These are phyloP conservation scores for Colletotrichum sp. DNA, from an alignment of 2,329 filamentous ascomycete genomes.

Conservation along the genomic window DNA sequence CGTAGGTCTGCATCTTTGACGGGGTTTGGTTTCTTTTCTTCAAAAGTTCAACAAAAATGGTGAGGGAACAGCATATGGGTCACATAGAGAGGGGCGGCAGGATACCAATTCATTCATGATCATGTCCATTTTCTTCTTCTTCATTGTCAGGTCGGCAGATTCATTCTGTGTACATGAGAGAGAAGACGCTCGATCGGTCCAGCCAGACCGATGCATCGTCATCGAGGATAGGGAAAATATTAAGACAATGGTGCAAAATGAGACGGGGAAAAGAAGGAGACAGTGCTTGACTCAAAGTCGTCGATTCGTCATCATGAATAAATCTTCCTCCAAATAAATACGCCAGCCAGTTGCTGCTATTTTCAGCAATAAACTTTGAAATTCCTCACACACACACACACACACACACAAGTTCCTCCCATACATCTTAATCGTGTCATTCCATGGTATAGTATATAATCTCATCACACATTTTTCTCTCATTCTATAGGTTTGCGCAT, in stretches of 20 bases:
- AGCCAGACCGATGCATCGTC: neutral
- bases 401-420: neutral
- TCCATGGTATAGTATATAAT: neutral
- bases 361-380: neutral
- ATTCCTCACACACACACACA: neutral
- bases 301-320: slow-evolving; percentile 14
- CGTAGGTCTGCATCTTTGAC: neutral
- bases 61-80: neutral
- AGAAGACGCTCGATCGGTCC: neutral
- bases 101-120: neutral
- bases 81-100: neutral
- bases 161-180: neutral
- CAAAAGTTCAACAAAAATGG: neutral
- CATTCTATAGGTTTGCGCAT: neutral
- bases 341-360: neutral
- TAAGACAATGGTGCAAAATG: neutral
- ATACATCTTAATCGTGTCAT: slow-evolving; percentile 4
- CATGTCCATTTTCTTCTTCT: neutral
- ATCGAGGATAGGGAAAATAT: neutral
- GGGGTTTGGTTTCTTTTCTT: neutral
- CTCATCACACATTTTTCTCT: neutral
- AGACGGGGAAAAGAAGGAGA: neutral
- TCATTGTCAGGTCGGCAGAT: neutral
- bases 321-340: neutral
- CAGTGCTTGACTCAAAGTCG: neutral